phyloP scores from a whole-genome alignment of 2,329 filamentous ascomycete genomes.

The Ophiostoma tasmaniense region DNA sequence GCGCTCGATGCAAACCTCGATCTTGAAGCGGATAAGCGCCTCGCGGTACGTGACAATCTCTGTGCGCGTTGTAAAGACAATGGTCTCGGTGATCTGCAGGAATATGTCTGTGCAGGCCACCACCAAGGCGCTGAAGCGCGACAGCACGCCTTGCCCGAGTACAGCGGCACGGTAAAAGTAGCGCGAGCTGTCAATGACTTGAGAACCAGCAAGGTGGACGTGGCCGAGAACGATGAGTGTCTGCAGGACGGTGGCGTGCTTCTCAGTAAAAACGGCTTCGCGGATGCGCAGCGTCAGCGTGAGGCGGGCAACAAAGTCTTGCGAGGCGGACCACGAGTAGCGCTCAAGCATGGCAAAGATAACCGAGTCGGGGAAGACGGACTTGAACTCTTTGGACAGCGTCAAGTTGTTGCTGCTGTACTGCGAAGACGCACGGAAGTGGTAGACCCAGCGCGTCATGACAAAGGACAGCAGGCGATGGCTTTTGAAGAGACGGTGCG shows the following conservation, averaged over 20 bases:
- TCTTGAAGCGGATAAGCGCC: conserved; percentile 33
- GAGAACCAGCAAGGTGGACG: conserved; percentile 25
- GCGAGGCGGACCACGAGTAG: conserved; percentile 24
- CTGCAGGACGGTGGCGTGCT: conserved; percentile 31
- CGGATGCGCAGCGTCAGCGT: conserved; percentile 31
- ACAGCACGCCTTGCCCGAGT: conserved; percentile 37
- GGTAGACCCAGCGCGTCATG: conserved; percentile 30
- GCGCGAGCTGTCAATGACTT: conserved; percentile 24
- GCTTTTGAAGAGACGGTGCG: conserved; percentile 24
- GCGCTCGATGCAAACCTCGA: conserved; percentile 30
- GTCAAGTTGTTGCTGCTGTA: conserved; percentile 22
- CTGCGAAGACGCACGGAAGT: conserved; percentile 30
- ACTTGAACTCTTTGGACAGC: conserved; percentile 28
- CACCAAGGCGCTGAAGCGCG: conserved; percentile 28
- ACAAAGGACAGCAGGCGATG: conserved; percentile 30
- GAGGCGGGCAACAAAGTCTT: conserved; percentile 26
- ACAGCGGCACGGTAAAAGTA: conserved; percentile 45
- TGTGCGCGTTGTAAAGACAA: conserved; percentile 29
- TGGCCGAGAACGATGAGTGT: conserved; percentile 31
- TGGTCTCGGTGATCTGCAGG: conserved; percentile 29
- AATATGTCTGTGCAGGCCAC: conserved; percentile 31
- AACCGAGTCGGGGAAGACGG: conserved; percentile 30
- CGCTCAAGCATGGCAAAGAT: conserved; percentile 31
- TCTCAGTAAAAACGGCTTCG: conserved; percentile 30
- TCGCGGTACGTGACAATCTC: conserved; percentile 31